Conservation (phyloP, 2,329 filamentous ascomycete genomes). For the Leptographium radiaticola region DNA sequence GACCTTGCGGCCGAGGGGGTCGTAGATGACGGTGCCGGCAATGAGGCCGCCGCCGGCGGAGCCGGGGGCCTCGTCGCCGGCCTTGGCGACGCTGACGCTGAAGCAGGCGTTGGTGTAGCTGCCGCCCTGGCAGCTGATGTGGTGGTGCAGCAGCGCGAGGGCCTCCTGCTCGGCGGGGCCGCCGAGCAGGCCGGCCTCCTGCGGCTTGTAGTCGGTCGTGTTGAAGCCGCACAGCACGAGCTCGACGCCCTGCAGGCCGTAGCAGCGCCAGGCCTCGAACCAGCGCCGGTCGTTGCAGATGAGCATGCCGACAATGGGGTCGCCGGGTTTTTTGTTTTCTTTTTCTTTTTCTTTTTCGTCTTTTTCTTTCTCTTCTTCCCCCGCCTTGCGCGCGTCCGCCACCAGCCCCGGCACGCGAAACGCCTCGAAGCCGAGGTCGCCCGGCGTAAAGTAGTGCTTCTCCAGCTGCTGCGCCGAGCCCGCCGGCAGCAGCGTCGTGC, state of each 20-base stretch:
- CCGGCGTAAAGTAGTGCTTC: constrained; percentile 40
- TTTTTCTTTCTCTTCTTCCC: constrained; percentile 1
- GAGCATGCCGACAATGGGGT: constrained; percentile 39
- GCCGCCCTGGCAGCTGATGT: constrained; percentile 34
- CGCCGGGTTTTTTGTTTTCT: constrained; percentile 16
- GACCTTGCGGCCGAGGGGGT: constrained; percentile 34
- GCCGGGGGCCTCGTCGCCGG: constrained; percentile 29
- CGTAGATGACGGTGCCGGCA: constrained; percentile 32
- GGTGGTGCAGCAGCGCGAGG: constrained; percentile 35
- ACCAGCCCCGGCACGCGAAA: constrained; percentile 37
- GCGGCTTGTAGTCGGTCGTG: constrained; percentile 31
- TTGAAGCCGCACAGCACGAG: constrained; percentile 31
- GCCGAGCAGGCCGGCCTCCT: constrained; percentile 17
- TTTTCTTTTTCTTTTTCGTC: not conserved
- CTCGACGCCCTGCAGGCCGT: constrained; percentile 36
- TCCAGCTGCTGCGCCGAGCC: constrained; percentile 40
- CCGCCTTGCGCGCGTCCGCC: constrained; percentile 21
- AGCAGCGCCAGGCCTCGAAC: constrained; percentile 36
- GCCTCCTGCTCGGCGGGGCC: constrained; percentile 26
- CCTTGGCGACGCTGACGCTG: constrained; percentile 31
- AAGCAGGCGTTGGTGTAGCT: constrained; percentile 40
- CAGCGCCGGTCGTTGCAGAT: constrained; percentile 41
- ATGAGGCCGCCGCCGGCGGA: constrained; percentile 29
- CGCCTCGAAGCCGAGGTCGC: constrained; percentile 37
- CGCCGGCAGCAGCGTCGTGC: constrained; percentile 33